These are phyloP conservation scores for Epichloe elymi DNA, from an alignment of 2,329 filamentous ascomycete genomes.

Conservation along the genomic window DNA sequence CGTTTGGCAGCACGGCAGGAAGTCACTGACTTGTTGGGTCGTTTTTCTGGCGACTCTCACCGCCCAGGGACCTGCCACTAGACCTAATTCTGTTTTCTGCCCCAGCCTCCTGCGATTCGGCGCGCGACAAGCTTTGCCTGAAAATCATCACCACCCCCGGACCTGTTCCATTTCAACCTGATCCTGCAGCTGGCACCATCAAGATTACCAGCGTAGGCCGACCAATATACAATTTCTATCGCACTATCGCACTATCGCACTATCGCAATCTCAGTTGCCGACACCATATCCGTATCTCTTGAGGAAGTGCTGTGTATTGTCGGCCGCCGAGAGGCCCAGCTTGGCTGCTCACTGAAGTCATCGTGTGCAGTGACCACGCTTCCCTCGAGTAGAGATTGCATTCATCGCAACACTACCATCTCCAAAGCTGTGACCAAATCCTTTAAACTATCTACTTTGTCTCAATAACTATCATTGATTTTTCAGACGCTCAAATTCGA, in stretches of 20 bases:
- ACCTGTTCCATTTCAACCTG: not conserved
- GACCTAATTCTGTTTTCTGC: conserved; percentile 9
- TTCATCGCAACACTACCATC: not conserved
- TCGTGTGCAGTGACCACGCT: not conserved
- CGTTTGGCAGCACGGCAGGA: not conserved
- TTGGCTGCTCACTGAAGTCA: not conserved
- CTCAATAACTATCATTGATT: too few relatives aligned
- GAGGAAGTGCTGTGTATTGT: conserved; percentile 1
- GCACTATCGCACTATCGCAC: not conserved
- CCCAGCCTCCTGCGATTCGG: conserved; percentile 5
- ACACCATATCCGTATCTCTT: not conserved
- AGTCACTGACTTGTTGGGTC: not conserved
- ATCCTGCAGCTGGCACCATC: conserved; percentile 3
- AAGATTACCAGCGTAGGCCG: conserved; percentile 5
- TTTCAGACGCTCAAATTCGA: not conserved
- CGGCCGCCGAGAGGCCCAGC: not conserved
- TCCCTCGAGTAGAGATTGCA: not conserved
- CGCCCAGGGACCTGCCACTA: conserved; percentile 6
- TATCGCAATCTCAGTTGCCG: not conserved
- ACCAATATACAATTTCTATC: not conserved
- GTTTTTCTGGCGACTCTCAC: conserved; percentile 4
- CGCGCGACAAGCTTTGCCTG: conserved; percentile 9
- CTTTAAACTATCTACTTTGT: not conserved
- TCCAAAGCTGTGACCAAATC: not conserved
- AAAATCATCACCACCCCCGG: conserved; percentile 3